phyloP scores from a whole-genome alignment of 768 basidiomycete genomes.

The Tricholoma furcatifolium region DNA sequence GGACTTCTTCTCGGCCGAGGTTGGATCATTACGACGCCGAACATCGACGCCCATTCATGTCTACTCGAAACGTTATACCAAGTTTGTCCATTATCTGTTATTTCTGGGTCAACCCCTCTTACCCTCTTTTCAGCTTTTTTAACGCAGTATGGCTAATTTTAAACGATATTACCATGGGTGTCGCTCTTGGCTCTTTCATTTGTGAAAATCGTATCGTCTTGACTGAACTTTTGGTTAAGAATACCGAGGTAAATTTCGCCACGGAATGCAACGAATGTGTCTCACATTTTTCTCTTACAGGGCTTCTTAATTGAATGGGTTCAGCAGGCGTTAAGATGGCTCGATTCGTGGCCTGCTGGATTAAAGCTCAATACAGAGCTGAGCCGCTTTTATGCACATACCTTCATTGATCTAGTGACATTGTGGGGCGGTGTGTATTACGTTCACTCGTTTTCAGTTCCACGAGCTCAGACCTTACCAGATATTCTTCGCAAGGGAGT shows the following conservation, averaged over 20 bases:
- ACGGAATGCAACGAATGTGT: background rate
- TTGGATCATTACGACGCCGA: slow-evolving; percentile 36
- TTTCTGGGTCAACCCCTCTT: background rate
- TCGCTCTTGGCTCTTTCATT: slow-evolving; percentile 68
- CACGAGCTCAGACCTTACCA: slow-evolving; percentile 1
- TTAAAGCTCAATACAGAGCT: slow-evolving; percentile 95
- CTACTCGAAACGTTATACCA: slow-evolving; percentile 65
- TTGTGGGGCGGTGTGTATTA: slow-evolving; percentile 71
- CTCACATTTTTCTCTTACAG: slow-evolving; percentile 22
- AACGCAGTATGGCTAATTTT: slow-evolving; percentile 88
- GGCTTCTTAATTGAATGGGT: slow-evolving; percentile 45
- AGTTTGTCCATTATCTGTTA: slow-evolving; percentile 40
- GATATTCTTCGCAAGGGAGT: slow-evolving; percentile 24
- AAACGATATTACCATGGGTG: slow-evolving; percentile 88
- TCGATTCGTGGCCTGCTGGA: slow-evolving; percentile 95
- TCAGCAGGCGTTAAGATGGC: slow-evolving; percentile 65
- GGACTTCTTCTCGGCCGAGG: slow-evolving; percentile 41
- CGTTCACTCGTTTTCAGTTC: background rate
- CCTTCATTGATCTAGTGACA: slow-evolving; percentile 62
- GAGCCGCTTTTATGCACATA: slow-evolving; percentile 78
- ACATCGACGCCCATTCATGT: slow-evolving; percentile 32
- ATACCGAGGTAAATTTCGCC: slow-evolving; percentile 37
- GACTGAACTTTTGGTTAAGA: slow-evolving; percentile 32
- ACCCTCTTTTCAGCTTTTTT: slow-evolving; percentile 61
- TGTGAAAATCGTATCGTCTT: slow-evolving; percentile 60